phyloP scores from a whole-genome alignment of 495 filamentous ascomycete genomes.

The Mycothermus thermophilus region DNA sequence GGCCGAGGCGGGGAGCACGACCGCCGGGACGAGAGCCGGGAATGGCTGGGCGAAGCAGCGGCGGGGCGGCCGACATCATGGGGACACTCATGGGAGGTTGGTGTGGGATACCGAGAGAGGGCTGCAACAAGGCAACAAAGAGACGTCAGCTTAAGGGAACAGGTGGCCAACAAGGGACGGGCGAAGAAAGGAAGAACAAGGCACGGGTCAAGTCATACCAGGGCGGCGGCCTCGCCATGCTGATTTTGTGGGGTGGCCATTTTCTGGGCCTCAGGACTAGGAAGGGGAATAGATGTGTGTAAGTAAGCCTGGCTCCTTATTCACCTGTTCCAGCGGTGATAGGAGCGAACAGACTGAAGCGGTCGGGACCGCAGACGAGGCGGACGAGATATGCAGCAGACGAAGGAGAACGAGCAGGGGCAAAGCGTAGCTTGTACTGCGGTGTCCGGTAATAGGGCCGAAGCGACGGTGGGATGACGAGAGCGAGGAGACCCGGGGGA shows the following conservation, averaged over 20 bases:
- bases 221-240: constrained; percentile 16
- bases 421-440: too few species aligned
- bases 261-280: constrained; percentile 5
- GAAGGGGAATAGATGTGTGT: constrained; percentile 1
- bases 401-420: background rate
- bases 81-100: constrained; percentile 26
- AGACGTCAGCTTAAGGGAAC: too few species aligned
- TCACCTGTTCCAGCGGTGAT: constrained; percentile 2
- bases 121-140: background rate
- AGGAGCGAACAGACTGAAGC: constrained; percentile 1
- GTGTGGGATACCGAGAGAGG: constrained; percentile 16
- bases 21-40: constrained; percentile 53
- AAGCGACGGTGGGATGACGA: constrained; percentile 3
- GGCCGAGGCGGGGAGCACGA: constrained; percentile 63
- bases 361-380: constrained; percentile 5
- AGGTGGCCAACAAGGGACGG: too few species aligned
- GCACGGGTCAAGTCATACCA: constrained; percentile 10
- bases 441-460: constrained; percentile 5
- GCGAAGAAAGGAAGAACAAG: constrained; percentile 1
- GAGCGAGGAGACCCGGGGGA: background rate
- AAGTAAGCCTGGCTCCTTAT: constrained; percentile 1
- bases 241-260: constrained; percentile 16
- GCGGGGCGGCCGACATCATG: constrained; percentile 65
- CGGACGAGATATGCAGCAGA: constrained; percentile 4
- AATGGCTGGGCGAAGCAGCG: constrained; percentile 72